These are phyloP conservation scores for Eucalyptus curtisii DNA, from an alignment of 345 rosid species.

Conservation along the genomic window DNA sequence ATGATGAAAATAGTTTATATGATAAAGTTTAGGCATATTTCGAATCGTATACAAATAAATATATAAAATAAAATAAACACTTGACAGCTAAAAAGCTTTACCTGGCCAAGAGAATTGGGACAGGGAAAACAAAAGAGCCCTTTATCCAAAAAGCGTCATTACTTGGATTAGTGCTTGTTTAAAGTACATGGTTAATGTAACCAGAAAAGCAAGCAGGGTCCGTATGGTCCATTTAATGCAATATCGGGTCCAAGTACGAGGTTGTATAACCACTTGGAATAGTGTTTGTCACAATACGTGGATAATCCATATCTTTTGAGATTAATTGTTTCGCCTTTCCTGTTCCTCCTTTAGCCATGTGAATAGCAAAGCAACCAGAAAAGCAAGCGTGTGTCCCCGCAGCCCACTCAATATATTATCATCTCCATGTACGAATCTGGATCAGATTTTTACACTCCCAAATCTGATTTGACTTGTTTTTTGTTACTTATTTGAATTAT, in stretches of 20 bases:
- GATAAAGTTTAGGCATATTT: neutral
- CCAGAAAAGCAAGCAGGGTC: neutral
- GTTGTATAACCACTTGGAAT: neutral
- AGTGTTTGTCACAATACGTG: neutral
- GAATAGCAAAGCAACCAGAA: neutral
- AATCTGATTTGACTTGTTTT: too few relatives aligned
- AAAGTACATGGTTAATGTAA: neutral
- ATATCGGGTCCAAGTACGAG: neutral
- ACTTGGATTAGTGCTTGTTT: neutral
- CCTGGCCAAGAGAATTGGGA: neutral
- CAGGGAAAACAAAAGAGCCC: neutral
- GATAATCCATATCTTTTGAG: neutral
- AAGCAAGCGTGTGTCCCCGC: neutral
- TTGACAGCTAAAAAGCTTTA: neutral
- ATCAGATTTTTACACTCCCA: too few relatives aligned
- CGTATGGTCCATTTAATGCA: neutral
- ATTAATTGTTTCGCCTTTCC: neutral
- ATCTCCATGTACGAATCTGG: neutral
- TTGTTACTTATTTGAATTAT: too few relatives aligned
- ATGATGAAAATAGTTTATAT: neutral
- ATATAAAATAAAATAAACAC: neutral
- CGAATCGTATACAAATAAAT: neutral
- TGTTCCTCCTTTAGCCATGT: neutral
- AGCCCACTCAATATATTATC: neutral
- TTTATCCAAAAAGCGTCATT: neutral